A percentile compares a stretch with the other conserved stretches of the same genome.
Conservation (phyloP, 305 asterid species). For the Stenogyne calaminthoides region DNA sequence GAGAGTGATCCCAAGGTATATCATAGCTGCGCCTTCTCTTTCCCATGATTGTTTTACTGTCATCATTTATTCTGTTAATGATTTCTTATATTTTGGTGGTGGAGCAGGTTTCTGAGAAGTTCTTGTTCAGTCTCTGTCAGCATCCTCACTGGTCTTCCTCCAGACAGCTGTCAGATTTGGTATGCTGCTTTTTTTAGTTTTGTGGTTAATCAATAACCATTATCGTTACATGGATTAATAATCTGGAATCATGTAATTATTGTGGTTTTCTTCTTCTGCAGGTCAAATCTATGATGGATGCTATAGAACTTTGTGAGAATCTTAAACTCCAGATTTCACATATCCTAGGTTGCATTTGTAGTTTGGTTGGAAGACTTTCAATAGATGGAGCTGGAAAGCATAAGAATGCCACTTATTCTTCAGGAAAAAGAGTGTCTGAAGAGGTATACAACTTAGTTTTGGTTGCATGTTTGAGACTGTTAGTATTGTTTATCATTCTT, state of each 20-base stretch:
- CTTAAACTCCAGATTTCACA: slow-evolving; percentile 56
- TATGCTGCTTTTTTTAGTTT: slow-evolving; percentile 35
- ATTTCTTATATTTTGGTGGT: slow-evolving; percentile 27
- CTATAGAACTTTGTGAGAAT: slow-evolving; percentile 50
- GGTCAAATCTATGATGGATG: slow-evolving; percentile 58
- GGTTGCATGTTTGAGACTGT: slow-evolving; percentile 22
- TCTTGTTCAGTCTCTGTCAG: slow-evolving; percentile 65
- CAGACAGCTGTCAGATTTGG: slow-evolving; percentile 66
- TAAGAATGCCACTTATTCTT: slow-evolving; percentile 35
- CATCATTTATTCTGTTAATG: slow-evolving; percentile 14
- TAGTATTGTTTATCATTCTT: slow-evolving; percentile 3
- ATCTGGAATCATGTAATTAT: slow-evolving; percentile 18
- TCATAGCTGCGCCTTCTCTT: slow-evolving; percentile 15
- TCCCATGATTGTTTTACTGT: slow-evolving; percentile 25
- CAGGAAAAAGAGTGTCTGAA: slow-evolving; percentile 49
- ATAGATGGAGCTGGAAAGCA: slow-evolving; percentile 47
- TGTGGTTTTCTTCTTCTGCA: slow-evolving; percentile 35
- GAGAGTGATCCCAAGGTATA: slow-evolving; percentile 78
- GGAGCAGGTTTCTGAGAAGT: slow-evolving; percentile 67
- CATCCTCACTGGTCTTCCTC: slow-evolving; percentile 84
- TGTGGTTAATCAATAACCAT: slow-evolving; percentile 18
- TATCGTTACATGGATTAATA: slow-evolving; percentile 20
- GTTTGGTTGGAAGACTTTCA: slow-evolving; percentile 63
- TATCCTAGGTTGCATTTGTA: slow-evolving; percentile 59
- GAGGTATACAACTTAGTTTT: slow-evolving; percentile 53